A percentile compares a stretch with the other conserved stretches of the same genome.
phyloP scores from a whole-genome alignment of 108 stramenopile genomes.

The Skeletonema tropicum region DNA sequence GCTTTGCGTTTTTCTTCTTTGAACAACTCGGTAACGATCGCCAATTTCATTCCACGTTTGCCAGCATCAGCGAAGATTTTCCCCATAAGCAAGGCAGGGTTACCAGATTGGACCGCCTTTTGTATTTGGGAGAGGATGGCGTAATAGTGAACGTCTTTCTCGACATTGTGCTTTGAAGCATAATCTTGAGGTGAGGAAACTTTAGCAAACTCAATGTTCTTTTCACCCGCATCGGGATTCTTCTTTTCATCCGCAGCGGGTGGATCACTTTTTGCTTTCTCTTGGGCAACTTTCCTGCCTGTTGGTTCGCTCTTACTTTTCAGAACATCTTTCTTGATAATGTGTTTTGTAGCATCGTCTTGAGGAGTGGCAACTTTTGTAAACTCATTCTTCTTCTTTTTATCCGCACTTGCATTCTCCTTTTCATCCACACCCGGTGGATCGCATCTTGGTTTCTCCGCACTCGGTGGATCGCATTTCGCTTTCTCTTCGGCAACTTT shows the following conservation, averaged over 20 bases:
- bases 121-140: conserved; percentile 28
- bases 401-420: no score
- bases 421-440: no score
- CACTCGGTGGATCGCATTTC: neutral
- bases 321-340: no score
- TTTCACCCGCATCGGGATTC: neutral
- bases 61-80: conserved; percentile 38
- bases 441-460: no score
- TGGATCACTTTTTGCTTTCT: no score
- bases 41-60: conserved; percentile 30
- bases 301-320: no score
- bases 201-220: neutral
- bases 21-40: conserved; percentile 34
- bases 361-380: no score
- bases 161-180: conserved; percentile 1
- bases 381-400: no score
- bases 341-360: no score
- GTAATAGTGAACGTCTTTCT: conserved; percentile 25
- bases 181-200: neutral
- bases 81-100: conserved; percentile 25
- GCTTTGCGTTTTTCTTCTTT: conserved; percentile 38
- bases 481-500: no score
- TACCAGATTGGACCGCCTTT: conserved; percentile 22
- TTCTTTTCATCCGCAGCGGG: no score
- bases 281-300: no score